Conservation (phyloP, 176 grass and related monocot species). For the Miscanthus lutarioriparius region DNA sequence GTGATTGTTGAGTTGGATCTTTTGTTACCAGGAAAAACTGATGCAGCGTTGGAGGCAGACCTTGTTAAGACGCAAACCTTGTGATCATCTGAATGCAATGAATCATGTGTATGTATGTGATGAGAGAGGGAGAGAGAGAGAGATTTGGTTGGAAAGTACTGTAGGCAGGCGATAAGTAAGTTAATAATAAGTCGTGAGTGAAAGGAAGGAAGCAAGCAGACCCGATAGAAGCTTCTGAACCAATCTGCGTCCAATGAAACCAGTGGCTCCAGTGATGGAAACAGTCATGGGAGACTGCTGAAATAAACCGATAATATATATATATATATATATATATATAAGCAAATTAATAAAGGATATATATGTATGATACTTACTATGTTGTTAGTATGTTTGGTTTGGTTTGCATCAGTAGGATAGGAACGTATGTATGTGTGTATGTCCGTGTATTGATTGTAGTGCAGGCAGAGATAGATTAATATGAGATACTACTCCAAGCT, state of each 20-base stretch:
- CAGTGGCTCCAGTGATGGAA: conserved; percentile 90
- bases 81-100: conserved; percentile 53
- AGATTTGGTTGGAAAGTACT: no score
- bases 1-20: conserved; percentile 30
- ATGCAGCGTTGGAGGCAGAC: conserved; percentile 56
- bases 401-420: no score
- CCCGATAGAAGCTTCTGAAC: conserved; percentile 80
- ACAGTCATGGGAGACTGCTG: conserved; percentile 62
- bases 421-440: no score
- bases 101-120: neutral
- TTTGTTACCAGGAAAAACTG: conserved; percentile 71
- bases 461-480: neutral
- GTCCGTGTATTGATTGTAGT: neutral
- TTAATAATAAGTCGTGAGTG: neutral
- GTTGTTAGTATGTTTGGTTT: no score
- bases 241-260: conserved; percentile 85
- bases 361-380: no score
- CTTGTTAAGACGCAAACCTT: conserved; percentile 82
- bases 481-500: no score
- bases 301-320: conserved; percentile 23
- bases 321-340: no score
- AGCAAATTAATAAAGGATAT: neutral
- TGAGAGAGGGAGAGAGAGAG: neutral
- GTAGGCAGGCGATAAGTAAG: neutral
- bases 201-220: neutral